Percentiles rank a stretch among this genome's conserved stretches.
These are phyloP conservation scores for Heterobasidion parviporum DNA, from an alignment of 1,284 basidiomycete genomes.

Conservation along the genomic window DNA sequence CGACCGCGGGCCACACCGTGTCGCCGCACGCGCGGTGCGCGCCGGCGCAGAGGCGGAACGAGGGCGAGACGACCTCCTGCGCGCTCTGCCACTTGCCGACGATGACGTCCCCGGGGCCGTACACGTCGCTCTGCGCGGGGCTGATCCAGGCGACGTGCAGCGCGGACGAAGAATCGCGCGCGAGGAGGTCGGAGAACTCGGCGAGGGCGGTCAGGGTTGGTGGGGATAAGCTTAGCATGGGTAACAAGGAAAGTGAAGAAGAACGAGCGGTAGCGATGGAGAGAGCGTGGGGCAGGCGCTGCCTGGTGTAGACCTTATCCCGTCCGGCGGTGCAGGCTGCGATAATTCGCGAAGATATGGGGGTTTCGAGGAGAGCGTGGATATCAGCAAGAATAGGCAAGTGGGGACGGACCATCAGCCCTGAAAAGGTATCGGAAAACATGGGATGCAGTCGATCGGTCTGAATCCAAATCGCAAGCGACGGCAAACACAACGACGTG, in stretches of 20 bases:
- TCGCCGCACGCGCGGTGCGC: conserved; percentile 23
- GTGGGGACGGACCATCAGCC: no score
- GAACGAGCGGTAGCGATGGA: neutral
- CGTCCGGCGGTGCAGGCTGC: neutral
- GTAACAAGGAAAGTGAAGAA: neutral
- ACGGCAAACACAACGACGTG: neutral
- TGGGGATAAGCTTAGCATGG: conserved; percentile 8
- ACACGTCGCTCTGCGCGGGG: conserved; percentile 20
- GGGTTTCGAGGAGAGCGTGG: no score
- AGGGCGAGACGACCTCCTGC: conserved; percentile 16
- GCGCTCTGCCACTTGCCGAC: conserved; percentile 19
- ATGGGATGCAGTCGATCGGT: conserved; percentile 1
- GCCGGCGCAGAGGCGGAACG: conserved; percentile 18
- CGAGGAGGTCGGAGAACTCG: neutral
- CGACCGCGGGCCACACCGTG: conserved; percentile 29
- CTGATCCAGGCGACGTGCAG: conserved; percentile 19
- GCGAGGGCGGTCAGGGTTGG: conserved; percentile 8
- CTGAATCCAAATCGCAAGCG: neutral
- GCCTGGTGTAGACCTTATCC: conserved; percentile 3
- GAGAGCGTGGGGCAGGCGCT: conserved; percentile 2
- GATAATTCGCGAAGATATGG: no score
- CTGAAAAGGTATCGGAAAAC: no score
- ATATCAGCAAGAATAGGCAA: no score
- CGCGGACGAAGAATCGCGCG: conserved; percentile 1
- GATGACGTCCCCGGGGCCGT: conserved; percentile 21